Base-by-base conservation (phyloP, 768 basidiomycete species). In the Russula dissimulans region DNA sequence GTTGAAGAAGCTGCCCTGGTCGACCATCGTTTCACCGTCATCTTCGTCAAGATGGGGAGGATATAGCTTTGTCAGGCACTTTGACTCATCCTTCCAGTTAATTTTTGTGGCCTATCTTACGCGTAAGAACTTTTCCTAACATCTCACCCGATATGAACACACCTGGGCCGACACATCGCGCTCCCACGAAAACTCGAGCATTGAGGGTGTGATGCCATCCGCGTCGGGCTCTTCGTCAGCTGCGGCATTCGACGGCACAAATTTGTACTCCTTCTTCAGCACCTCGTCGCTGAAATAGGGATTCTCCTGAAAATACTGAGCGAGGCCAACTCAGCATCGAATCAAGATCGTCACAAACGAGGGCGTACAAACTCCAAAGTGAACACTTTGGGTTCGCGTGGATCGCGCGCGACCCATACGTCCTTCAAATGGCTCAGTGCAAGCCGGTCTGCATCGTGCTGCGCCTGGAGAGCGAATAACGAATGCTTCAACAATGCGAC, bases 1-100 rank as follows among this genome's bases (percentile, higher is more conserved):
- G 75, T 91, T 91, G 80, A 93, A 93, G 77, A 93, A 91, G 69
- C 85, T 89, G 57, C 91, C 91, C 51, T 79, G 73, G 51, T 93
- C 91, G 29, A 80, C 77, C 44, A 79, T 74, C 55, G 79, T 66
- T 36, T 86, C 85, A 29, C 82, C 80, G 17, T 87, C 88, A 29
- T 80, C 81, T 9, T 83, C 83, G 52, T 77, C 84, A 36, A 70
- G 67, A 56, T 82, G 79, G 38, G 85, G 83, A 42, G 90, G 89
- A 71, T 92, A 86, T 56, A 86, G 65, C 70, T 90, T 89, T 26
- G 88, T 89, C 69, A 93, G 69, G n/a, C 83, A 84, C 62, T 88
- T 84, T 32, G 81, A 77, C 34, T 85, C 73, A 63, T 88, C 84
- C 71, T 91, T 93, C 91, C 91, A 93, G 71, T 84, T 75, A 62